Base-by-base conservation (phyloP, 345 rosid species). In the Euphorbia peplus region DNA sequence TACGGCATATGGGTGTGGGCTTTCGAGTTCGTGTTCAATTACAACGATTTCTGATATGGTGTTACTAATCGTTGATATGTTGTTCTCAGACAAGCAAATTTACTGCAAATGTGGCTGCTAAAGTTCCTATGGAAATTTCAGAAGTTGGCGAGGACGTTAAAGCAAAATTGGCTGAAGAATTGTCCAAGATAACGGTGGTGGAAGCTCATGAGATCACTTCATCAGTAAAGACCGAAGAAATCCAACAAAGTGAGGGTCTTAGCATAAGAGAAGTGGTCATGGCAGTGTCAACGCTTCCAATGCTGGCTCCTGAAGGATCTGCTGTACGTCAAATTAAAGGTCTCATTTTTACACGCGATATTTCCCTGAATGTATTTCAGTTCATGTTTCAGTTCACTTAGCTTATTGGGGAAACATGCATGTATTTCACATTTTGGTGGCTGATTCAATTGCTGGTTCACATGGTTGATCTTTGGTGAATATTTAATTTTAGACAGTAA, bases 131-230 rank as follows among this genome's bases (percentile, higher is more conserved):
- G 77, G 82, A 72, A 58, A 70, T 72, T 64, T 62, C 75, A 74
- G 75, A 30, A 19, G 77, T 62, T 57, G 83, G 79, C 58, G 84
- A 88, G 71, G 86, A 83, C 68, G 86, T 52, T 55, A 90, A 85
- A 72, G 70, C 81, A 25, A 77, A 78, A 75, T 78, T 95, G 75
- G 95, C 85, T 21, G 88, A 88, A 75, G 97, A 83, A 71, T 62
- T 86, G 65, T 90, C 97, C 50, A 90, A 83, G 80, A 83, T 87
- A 69, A 87, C 77, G 83, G 83, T 91, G 88, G 88, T 48, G 39
- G 97, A 85, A 64, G 52, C 80, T 41, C 80, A 63, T 61, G 76
- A 74, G 51, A 73, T 69, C 19, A 41, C 54, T 75, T 70, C 74
- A 66, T 76, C 84, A 8, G 56, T 56, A 59, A 74, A 44, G 9